A percentile compares a stretch with the other conserved stretches of the same genome.
phyloP scores from a whole-genome alignment of 148 eudicot genomes.

The Polygonum aviculare region DNA sequence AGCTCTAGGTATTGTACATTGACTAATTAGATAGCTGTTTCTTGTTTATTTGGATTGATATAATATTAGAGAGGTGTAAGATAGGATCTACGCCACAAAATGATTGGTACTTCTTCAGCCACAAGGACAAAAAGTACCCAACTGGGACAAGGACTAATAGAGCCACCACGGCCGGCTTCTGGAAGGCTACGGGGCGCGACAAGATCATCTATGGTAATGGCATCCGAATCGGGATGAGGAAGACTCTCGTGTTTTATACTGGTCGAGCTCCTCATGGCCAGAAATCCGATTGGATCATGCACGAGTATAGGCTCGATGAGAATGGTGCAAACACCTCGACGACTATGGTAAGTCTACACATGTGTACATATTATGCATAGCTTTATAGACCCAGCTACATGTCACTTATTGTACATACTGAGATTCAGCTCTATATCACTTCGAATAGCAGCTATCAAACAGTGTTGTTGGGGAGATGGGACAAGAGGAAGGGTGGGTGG shows the following conservation, averaged over 20 bases:
- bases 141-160: slow-evolving; percentile 51
- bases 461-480: slow-evolving; percentile 19
- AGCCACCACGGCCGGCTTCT: slow-evolving; percentile 47
- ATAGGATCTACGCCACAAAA: slow-evolving; percentile 51
- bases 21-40: background rate
- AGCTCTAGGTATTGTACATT: background rate
- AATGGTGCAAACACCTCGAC: slow-evolving; percentile 12
- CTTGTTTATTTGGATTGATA: background rate
- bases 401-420: background rate
- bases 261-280: slow-evolving; percentile 56
- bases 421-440: background rate
- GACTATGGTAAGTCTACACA: background rate
- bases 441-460: background rate
- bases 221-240: slow-evolving; percentile 39
- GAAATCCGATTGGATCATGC: slow-evolving; percentile 58
- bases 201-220: slow-evolving; percentile 33
- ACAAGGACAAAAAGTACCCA: slow-evolving; percentile 56
- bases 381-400: slow-evolving; percentile 3
- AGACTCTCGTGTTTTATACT: slow-evolving; percentile 49
- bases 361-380: too few relatives aligned
- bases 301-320: slow-evolving; percentile 48
- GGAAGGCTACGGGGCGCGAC: slow-evolving; percentile 60
- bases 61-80: slow-evolving; percentile 33
- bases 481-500: slow-evolving; percentile 56
- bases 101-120: slow-evolving; percentile 56